phyloP scores from a whole-genome alignment of 306 rosid genomes.

The Cucurbita maxima region DNA sequence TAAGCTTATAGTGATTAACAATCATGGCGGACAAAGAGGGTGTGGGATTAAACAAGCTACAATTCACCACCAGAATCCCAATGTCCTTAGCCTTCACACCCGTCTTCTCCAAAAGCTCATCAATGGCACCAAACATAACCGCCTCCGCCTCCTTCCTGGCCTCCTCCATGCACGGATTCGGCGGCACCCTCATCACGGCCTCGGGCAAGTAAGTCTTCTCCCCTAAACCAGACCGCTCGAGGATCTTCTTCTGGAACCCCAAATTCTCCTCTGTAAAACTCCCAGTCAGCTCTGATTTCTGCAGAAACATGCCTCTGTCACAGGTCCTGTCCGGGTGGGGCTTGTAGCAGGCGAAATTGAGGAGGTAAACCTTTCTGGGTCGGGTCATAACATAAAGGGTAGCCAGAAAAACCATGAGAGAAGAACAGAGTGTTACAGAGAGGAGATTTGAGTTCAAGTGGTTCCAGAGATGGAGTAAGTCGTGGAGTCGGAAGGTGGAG shows the following conservation, averaged over 20 bases:
- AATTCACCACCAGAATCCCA: slow-evolving; percentile 74
- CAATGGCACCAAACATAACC: slow-evolving; percentile 91
- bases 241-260: slow-evolving; percentile 59
- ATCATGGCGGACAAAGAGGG: slow-evolving; percentile 86
- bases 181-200: slow-evolving; percentile 49
- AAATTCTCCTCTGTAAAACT: slow-evolving; percentile 44
- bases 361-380: slow-evolving; percentile 43
- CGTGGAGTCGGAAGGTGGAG: slow-evolving; percentile 22
- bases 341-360: slow-evolving; percentile 67
- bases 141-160: slow-evolving; percentile 83
- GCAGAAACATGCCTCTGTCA: slow-evolving; percentile 31
- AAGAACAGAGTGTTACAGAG: slow-evolving; percentile 25
- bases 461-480: slow-evolving; percentile 33
- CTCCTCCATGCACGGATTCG: slow-evolving; percentile 68
- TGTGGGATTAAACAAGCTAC: slow-evolving; percentile 84
- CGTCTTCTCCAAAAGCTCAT: slow-evolving; percentile 56
- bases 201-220: slow-evolving; percentile 61
- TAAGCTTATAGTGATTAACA: slow-evolving; percentile 64
- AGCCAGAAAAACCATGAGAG: slow-evolving; percentile 37
- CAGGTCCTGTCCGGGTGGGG: slow-evolving; percentile 31
- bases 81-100: slow-evolving; percentile 79
- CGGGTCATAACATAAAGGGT: slow-evolving; percentile 73
- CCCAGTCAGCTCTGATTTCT: slow-evolving; percentile 25
- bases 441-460: slow-evolving; percentile 41
- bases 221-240: slow-evolving; percentile 69